phyloP scores from a whole-genome alignment of 2,329 filamentous ascomycete species.

The Verruconis gallopava region DNA sequence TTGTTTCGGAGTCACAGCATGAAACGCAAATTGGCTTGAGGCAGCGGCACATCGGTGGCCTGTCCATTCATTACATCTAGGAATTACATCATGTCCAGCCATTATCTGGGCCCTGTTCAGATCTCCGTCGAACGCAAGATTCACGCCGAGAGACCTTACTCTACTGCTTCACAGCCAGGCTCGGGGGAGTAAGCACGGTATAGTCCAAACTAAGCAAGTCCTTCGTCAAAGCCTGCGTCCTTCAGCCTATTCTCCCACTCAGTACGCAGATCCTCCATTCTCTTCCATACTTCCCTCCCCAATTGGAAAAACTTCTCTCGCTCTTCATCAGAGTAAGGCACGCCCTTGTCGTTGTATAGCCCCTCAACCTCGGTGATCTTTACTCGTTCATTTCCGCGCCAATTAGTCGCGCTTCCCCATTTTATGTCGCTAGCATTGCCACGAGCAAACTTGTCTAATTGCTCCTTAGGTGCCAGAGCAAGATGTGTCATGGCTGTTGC shows the following conservation, averaged over 20 bases:
- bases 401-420: slow-evolving; percentile 67
- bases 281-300: slow-evolving; percentile 50
- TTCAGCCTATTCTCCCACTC: slow-evolving; percentile 42
- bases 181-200: no score
- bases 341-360: slow-evolving; percentile 41
- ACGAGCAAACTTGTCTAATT: slow-evolving; percentile 41
- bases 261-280: slow-evolving; percentile 57
- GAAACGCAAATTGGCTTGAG: no score
- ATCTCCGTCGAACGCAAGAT: no score
- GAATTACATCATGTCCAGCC: no score
- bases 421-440: slow-evolving; percentile 48
- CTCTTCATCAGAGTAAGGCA: slow-evolving; percentile 33
- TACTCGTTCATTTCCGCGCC: slow-evolving; percentile 45
- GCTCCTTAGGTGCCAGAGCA: slow-evolving; percentile 51
- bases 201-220: no score
- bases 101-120: no score
- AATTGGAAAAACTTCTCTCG: slow-evolving; percentile 48
- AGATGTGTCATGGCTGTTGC: slow-evolving; percentile 69
- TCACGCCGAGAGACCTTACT: no score
- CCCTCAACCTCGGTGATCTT: slow-evolving; percentile 66
- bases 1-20: no score
- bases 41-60: no score
- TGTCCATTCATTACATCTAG: no score
- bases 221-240: slow-evolving; percentile 14
- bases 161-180: no score